These are phyloP conservation scores for Euphorbia schlechtendalii DNA, from an alignment of 441 rosid species.

Conservation along the genomic window DNA sequence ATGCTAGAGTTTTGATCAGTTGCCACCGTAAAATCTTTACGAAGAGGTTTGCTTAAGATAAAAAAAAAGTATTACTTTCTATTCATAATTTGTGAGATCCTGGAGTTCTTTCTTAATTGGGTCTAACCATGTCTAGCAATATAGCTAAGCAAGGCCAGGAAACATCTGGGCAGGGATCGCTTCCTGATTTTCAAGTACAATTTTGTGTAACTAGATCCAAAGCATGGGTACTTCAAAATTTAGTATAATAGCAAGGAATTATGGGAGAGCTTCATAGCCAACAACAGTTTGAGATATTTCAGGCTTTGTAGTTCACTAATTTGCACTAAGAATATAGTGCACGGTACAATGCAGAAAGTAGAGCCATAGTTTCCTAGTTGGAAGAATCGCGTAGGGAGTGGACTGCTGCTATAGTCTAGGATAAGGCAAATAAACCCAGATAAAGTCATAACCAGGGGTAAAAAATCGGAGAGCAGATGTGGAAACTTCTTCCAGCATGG, in stretches of 20 bases:
- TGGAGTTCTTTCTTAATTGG: no score
- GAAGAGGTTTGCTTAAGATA: neutral
- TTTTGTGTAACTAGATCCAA: neutral
- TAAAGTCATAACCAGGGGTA: no score
- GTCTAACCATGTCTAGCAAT: no score
- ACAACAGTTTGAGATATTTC: neutral
- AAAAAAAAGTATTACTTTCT: no score
- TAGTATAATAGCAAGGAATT: neutral
- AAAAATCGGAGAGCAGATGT: neutral
- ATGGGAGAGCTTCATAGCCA: neutral
- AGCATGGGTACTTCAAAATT: neutral
- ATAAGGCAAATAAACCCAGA: no score
- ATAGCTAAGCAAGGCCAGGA: neutral
- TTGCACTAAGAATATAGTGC: neutral
- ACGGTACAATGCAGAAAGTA: no score
- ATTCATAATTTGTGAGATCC: neutral
- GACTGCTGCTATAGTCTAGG: constrained; percentile 30
- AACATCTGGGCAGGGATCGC: neutral
- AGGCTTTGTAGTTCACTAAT: neutral
- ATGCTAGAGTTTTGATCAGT: neutral
- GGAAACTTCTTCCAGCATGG: neutral
- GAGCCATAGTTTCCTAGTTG: neutral
- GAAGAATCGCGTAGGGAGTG: neutral
- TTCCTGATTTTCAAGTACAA: neutral
- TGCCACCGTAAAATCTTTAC: neutral